Conservation (phyloP, 2,329 filamentous ascomycete genomes). For the Spiromastix sp. region DNA sequence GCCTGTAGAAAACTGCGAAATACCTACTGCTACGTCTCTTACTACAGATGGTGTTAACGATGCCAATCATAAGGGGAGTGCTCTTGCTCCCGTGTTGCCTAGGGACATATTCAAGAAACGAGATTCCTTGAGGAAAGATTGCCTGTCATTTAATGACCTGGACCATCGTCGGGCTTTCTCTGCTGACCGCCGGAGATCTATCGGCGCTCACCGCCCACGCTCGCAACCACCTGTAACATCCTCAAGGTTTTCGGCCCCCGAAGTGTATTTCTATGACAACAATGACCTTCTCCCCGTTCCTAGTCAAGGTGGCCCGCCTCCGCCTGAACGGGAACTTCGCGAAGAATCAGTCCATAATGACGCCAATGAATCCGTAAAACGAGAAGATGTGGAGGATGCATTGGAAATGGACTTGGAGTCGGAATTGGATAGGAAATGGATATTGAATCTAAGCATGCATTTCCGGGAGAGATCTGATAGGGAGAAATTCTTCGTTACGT, state of each 20-base stretch:
- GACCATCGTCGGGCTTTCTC: constrained; percentile 60
- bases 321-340: not conserved
- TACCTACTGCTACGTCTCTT: too few species aligned
- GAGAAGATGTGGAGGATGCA: constrained; percentile 19
- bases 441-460: constrained; percentile 96
- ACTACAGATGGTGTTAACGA: too few species aligned
- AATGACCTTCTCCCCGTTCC: constrained; percentile 17
- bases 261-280: constrained; percentile 25
- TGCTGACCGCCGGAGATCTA: constrained; percentile 34
- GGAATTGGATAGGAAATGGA: constrained; percentile 84
- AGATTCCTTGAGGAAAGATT: constrained; percentile 66
- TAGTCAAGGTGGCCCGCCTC: not conserved
- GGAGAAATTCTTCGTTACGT: constrained; percentile 98
- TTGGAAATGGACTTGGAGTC: constrained; percentile 49
- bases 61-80: constrained; percentile 8
- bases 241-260: constrained; percentile 31
- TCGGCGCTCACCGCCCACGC: constrained; percentile 34
- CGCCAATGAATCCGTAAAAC: constrained; percentile 5
- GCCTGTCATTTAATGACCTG: constrained; percentile 55
- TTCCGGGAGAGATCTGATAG: constrained; percentile 86
- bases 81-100: constrained; percentile 16
- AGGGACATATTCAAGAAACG: constrained; percentile 20
- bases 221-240: constrained; percentile 30
- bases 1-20: too few species aligned
- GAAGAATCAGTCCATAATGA: constrained; percentile 6